Evolutionary conservation across 768 basidiomycete genomes (phyloP).

Genomic region (Kwoniella dendrophila): DNA sequence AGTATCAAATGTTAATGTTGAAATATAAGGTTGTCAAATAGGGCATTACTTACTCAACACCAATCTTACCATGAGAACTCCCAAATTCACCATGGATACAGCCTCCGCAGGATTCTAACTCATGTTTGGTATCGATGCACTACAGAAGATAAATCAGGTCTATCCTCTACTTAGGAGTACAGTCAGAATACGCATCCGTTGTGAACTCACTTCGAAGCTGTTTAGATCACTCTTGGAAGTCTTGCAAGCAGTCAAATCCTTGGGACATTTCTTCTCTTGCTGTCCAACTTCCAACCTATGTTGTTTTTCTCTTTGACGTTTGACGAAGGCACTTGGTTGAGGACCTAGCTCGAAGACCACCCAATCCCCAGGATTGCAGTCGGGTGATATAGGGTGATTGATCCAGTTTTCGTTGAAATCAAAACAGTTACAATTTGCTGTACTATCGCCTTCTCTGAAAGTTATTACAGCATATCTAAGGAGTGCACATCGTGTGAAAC

Average conservation of each 20-base stretch:
- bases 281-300: background rate
- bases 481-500: background rate
- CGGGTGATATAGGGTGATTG: background rate
- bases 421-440: background rate
- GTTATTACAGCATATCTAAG: background rate
- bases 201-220: background rate
- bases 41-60: background rate
- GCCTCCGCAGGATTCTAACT: conserved; percentile 2
- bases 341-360: background rate
- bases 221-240: background rate
- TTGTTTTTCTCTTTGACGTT: background rate
- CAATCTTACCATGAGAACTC: background rate
- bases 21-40: no score
- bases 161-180: background rate
- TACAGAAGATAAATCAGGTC: background rate
- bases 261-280: background rate
- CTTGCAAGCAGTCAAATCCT: background rate
- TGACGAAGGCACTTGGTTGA: background rate
- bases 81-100: background rate
- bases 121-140: background rate
- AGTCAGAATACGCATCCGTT: no score
- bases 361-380: background rate
- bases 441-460: background rate
- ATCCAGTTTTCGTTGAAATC: background rate
- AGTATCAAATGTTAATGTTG: no score